These are phyloP conservation scores for Teratosphaeria nubilosa DNA, from an alignment of 2,329 filamentous ascomycete species.

Conservation along the genomic window DNA sequence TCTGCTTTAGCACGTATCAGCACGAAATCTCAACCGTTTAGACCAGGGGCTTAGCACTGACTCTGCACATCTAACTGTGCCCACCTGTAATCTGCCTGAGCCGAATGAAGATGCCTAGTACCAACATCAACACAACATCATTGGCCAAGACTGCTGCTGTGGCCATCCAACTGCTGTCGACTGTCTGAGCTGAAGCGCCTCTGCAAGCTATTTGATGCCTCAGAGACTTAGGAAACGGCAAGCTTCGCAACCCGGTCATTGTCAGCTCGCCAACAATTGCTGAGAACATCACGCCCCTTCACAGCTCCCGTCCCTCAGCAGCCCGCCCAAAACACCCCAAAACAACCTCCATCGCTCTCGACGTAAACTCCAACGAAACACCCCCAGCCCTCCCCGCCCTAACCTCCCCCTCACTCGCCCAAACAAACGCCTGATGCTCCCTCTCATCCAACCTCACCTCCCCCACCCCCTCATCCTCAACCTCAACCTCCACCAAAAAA, in stretches of 20 bases:
- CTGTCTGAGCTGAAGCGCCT: neutral
- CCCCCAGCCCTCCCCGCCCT: slow-evolving; percentile 3
- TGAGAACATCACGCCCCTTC: neutral
- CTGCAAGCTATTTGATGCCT: neutral
- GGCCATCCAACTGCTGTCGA: neutral
- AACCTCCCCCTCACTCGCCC: slow-evolving; percentile 32
- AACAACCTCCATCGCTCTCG: neutral
- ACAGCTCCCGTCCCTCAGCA: neutral
- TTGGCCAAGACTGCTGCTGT: neutral
- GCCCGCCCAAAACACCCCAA: neutral
- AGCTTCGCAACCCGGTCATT: slow-evolving; percentile 5
- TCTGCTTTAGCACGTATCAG: too few species aligned
- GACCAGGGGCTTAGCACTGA: too few species aligned
- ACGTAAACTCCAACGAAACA: neutral
- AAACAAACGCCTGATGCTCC: slow-evolving; percentile 33
- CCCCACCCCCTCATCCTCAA: slow-evolving; percentile 13
- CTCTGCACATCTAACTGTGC: neutral
- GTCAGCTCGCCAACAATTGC: slow-evolving; percentile 8
- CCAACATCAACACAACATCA: neutral
- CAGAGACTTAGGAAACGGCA: neutral
- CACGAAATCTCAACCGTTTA: too few species aligned
- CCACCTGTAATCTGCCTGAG: neutral
- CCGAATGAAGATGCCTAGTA: neutral
- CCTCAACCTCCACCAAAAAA: slow-evolving; percentile 3
- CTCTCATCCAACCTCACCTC: slow-evolving; percentile 26